Evolutionary conservation across 129 eudicot genomes (phyloP).

Genomic region (Artemisia tridentata): DNA sequence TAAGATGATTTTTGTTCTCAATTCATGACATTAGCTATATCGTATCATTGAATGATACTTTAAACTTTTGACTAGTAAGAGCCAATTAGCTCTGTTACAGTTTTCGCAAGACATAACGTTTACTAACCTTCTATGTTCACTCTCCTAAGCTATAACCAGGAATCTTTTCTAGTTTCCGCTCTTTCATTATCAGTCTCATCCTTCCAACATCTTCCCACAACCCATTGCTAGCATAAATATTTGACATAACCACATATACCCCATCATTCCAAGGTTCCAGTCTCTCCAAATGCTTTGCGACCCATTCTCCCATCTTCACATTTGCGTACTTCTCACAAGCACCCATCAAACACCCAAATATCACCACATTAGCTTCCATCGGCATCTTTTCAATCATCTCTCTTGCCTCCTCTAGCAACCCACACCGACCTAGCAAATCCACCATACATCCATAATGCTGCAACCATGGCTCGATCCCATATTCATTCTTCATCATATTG

Average conservation of each 20-base stretch:
- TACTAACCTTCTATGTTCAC: constrained; percentile 15
- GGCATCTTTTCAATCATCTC: constrained; percentile 78
- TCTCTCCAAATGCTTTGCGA: constrained; percentile 58
- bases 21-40: too few relatives aligned
- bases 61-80: neutral
- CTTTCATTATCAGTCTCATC: constrained; percentile 58
- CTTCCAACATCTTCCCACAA: constrained; percentile 76
- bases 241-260: constrained; percentile 76
- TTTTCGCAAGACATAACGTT: neutral
- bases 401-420: constrained; percentile 76
- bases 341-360: constrained; percentile 92
- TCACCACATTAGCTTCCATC: constrained; percentile 69
- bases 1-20: too few relatives aligned
- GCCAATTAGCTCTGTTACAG: neutral
- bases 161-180: constrained; percentile 56
- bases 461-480: constrained; percentile 49
- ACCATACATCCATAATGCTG: constrained; percentile 94
- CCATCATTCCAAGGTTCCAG: constrained; percentile 93
- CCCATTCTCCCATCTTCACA: constrained; percentile 85
- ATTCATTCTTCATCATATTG: constrained; percentile 55
- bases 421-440: constrained; percentile 79
- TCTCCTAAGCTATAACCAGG: constrained; percentile 70
- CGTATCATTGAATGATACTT: neutral
- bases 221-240: constrained; percentile 74
- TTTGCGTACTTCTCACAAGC: constrained; percentile 83